Evolutionary conservation across 352 stramenopile genomes (phyloP).

Genomic region (Globisporangium sylvaticum): DNA sequence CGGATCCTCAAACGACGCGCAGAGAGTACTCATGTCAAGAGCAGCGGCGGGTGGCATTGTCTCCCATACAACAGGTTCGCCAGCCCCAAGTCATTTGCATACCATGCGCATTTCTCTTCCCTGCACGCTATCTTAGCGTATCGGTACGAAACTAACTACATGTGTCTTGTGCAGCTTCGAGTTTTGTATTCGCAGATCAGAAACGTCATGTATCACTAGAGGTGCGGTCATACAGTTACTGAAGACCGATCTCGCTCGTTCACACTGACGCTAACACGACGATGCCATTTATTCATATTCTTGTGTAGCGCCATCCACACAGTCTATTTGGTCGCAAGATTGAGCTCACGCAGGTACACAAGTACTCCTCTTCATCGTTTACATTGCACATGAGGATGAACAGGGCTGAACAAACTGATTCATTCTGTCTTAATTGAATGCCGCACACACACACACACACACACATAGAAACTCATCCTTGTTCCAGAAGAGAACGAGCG

Average conservation of each 20-base stretch:
- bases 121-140: not conserved
- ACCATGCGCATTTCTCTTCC: not conserved
- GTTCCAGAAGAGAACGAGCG: not conserved
- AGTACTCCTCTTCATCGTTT: not conserved
- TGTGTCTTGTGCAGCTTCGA: not conserved
- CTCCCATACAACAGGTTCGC: not conserved
- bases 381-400: not conserved
- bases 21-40: not conserved
- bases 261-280: not conserved
- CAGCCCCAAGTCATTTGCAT: not conserved
- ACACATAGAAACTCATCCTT: slow-evolving; percentile 10
- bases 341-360: slow-evolving; percentile 28
- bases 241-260: not conserved
- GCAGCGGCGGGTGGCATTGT: not conserved
- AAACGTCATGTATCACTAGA: not conserved
- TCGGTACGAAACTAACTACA: not conserved
- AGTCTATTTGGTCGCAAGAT: slow-evolving; percentile 43
- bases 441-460: not conserved
- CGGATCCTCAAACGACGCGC: not conserved
- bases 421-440: not conserved
- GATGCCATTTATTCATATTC: not conserved
- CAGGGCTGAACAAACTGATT: not conserved
- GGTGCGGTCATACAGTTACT: not conserved
- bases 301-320: slow-evolving; percentile 26
- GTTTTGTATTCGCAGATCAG: not conserved